Percentiles rank a stretch among this genome's conserved stretches.
Evolutionary conservation across 2,329 filamentous ascomycete species (phyloP).

Genomic region (Diatrype stigma): DNA sequence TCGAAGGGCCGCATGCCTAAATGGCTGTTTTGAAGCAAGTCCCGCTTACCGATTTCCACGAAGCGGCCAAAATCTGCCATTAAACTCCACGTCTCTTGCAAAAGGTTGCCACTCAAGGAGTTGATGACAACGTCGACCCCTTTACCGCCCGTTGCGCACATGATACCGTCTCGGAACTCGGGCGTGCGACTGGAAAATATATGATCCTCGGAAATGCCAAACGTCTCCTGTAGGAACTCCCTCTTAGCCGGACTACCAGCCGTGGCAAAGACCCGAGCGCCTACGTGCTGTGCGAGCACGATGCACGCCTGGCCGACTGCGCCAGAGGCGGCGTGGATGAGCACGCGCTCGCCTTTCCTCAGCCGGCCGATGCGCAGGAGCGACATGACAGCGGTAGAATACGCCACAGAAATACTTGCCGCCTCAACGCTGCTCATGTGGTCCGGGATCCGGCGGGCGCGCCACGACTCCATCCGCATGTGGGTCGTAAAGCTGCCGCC

Average conservation of each 20-base stretch:
- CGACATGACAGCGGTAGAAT: constrained; percentile 36
- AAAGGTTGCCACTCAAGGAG: constrained; percentile 35
- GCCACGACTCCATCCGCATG: constrained; percentile 8
- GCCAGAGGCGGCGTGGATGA: constrained; percentile 36
- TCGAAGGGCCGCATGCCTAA: not conserved
- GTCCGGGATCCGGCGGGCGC: constrained; percentile 29
- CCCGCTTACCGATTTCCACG: constrained; percentile 37
- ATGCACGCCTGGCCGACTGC: constrained; percentile 38
- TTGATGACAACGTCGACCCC: constrained; percentile 37
- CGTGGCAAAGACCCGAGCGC: constrained; percentile 39
- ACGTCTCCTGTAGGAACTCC: constrained; percentile 32
- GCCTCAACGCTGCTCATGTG: constrained; percentile 33
- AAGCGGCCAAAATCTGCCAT: constrained; percentile 42
- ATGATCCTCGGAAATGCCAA: constrained; percentile 32
- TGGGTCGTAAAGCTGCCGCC: constrained; percentile 15
- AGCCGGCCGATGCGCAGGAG: constrained; percentile 36
- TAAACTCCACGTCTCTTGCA: constrained; percentile 39
- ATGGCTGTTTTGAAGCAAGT: constrained; percentile 1
- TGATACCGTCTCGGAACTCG: constrained; percentile 28
- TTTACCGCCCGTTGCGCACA: constrained; percentile 20
- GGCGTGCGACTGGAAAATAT: constrained; percentile 32
- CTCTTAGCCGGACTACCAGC: constrained; percentile 37
- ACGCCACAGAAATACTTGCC: constrained; percentile 37
- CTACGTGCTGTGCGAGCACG: constrained; percentile 32
- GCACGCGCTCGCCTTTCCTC: constrained; percentile 31